These are phyloP conservation scores for Pestalotiopsis sp. DNA, from an alignment of 2,329 filamentous ascomycete genomes.

Conservation along the genomic window DNA sequence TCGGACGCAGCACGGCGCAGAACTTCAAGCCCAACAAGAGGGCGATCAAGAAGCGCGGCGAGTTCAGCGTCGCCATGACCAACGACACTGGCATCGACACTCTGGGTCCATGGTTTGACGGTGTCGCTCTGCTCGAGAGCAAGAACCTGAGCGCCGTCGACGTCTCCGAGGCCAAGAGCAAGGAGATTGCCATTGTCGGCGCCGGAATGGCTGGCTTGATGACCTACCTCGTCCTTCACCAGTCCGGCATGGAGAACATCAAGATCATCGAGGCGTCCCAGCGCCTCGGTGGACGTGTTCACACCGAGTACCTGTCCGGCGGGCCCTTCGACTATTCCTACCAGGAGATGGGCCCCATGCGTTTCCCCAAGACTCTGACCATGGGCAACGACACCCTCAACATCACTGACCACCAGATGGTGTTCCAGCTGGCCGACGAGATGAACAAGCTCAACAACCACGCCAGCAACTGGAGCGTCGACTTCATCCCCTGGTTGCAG, in stretches of 20 bases:
- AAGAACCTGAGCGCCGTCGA: slow-evolving; percentile 56
- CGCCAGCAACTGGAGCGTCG: slow-evolving; percentile 48
- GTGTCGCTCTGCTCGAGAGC: slow-evolving; percentile 58
- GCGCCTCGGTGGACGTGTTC: slow-evolving; percentile 65
- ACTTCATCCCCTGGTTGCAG: slow-evolving; percentile 67
- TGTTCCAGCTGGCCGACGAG: slow-evolving; percentile 63
- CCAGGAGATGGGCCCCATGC: slow-evolving; percentile 69
- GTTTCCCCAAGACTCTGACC: slow-evolving; percentile 57
- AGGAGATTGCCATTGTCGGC: slow-evolving; percentile 64
- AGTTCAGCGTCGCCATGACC: slow-evolving; percentile 46
- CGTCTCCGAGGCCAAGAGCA: slow-evolving; percentile 56
- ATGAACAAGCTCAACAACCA: slow-evolving; percentile 64
- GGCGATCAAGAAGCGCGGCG: slow-evolving; percentile 26
- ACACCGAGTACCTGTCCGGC: slow-evolving; percentile 63
- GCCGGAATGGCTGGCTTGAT: slow-evolving; percentile 68
- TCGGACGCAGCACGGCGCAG: slow-evolving; percentile 39
- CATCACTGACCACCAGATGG: slow-evolving; percentile 65
- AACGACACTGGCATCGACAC: slow-evolving; percentile 50
- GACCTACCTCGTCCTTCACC: slow-evolving; percentile 53
- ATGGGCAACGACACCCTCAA: slow-evolving; percentile 58
- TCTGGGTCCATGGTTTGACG: slow-evolving; percentile 67
- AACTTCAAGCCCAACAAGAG: slow-evolving; percentile 29
- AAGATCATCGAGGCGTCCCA: slow-evolving; percentile 63
- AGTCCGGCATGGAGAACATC: slow-evolving; percentile 60
- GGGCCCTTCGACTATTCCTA: slow-evolving; percentile 66